Percentiles rank a stretch among this genome's conserved stretches.
phyloP scores from a whole-genome alignment of 2,329 filamentous ascomycete species.

The Calonectria hawksworthii region DNA sequence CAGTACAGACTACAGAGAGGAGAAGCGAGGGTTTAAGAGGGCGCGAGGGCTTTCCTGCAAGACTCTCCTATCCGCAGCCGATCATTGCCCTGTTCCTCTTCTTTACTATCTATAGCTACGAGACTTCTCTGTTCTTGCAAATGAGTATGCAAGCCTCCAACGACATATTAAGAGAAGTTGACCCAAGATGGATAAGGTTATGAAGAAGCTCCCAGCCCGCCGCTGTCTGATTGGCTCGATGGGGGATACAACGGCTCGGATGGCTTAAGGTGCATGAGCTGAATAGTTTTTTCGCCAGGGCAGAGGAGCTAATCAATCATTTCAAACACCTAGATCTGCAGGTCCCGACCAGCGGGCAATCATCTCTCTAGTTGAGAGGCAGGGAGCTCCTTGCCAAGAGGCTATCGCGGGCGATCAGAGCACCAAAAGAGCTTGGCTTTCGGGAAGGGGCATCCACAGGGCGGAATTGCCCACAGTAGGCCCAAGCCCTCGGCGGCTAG shows the following conservation, averaged over 20 bases:
- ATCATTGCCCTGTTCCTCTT: constrained; percentile 14
- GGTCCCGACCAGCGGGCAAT: background rate
- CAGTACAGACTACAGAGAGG: background rate
- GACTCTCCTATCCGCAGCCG: background rate
- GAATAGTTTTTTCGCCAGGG: constrained; percentile 31
- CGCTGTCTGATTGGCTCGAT: constrained; percentile 29
- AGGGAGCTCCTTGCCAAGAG: constrained; percentile 1
- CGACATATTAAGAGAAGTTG: constrained; percentile 15
- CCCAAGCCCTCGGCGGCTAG: background rate
- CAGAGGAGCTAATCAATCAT: constrained; percentile 29
- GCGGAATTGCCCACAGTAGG: background rate
- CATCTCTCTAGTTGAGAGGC: background rate
- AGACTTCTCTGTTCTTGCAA: background rate
- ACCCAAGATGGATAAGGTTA: constrained; percentile 23
- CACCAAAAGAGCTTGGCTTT: constrained; percentile 5
- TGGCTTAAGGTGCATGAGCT: constrained; percentile 36
- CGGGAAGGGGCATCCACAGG: background rate
- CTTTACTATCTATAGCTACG: background rate
- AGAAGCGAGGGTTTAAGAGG: constrained; percentile 4
- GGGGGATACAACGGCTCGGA: constrained; percentile 15
- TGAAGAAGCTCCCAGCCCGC: constrained; percentile 30
- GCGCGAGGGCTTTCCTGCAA: background rate
- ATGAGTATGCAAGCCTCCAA: constrained; percentile 13
- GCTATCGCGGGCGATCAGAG: background rate
- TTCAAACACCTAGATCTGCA: constrained; percentile 36